Conservation (phyloP, 805 yeast genomes). For the Yarrowia hollandica region DNA sequence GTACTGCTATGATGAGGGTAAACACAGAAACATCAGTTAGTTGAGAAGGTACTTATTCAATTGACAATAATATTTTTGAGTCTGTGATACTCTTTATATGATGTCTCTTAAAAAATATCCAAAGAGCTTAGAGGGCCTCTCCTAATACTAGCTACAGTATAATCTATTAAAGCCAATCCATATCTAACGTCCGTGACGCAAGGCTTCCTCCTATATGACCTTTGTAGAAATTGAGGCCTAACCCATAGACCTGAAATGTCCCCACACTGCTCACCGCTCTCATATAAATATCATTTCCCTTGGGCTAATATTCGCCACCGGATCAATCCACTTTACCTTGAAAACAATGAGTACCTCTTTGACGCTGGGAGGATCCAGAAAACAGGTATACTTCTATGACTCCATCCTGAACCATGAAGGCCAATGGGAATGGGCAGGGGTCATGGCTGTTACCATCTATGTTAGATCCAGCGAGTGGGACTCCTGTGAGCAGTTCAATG, state of each 20-base stretch:
- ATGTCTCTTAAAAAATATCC: no score
- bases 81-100: no score
- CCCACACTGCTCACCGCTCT: not conserved
- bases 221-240: not conserved
- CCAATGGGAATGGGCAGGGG: slow-evolving; percentile 12
- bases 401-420: slow-evolving; percentile 6
- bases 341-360: not conserved
- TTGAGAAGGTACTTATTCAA: no score
- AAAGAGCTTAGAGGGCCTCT: no score
- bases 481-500: slow-evolving; percentile 1
- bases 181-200: no score
- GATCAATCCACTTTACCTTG: no score
- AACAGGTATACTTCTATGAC: slow-evolving; percentile 14
- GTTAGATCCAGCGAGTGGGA: slow-evolving; percentile 7
- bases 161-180: no score
- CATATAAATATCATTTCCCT: not conserved
- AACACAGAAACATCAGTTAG: no score
- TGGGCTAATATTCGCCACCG: not conserved
- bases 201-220: not conserved
- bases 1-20: no score
- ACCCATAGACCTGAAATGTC: not conserved
- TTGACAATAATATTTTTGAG: no score
- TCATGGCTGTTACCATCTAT: not conserved
- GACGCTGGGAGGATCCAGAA: slow-evolving; percentile 1
- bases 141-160: no score